phyloP scores from a whole-genome alignment of 257 asterid genomes.

The Fraxinus quadrangulata region DNA sequence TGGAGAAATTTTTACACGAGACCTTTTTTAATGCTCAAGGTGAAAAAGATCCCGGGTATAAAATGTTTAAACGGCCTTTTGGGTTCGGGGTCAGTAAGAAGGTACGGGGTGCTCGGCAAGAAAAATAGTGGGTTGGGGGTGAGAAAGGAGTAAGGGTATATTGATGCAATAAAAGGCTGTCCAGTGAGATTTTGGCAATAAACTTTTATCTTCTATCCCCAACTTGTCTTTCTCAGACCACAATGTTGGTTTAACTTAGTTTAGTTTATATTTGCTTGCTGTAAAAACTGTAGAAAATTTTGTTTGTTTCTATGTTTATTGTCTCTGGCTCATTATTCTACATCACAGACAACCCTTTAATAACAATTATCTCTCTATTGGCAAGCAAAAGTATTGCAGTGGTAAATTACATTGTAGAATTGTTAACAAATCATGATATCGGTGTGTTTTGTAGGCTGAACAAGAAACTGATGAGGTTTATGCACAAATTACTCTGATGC shows the following conservation, averaged over 20 bases:
- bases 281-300: not conserved
- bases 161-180: not conserved
- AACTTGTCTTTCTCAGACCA: not conserved
- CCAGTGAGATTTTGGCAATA: not conserved
- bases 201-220: not conserved
- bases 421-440: not conserved
- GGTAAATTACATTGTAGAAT: not conserved
- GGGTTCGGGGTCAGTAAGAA: too few relatives aligned
- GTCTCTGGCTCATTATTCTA: not conserved
- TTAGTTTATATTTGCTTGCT: not conserved
- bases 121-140: too few relatives aligned
- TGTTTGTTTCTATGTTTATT: not conserved
- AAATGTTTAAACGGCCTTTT: not conserved
- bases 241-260: not conserved
- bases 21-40: too few relatives aligned
- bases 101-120: too few relatives aligned
- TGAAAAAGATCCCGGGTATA: not conserved
- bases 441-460: slow-evolving; percentile 41
- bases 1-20: not conserved
- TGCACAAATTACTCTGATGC: slow-evolving; percentile 51
- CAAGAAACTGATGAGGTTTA: slow-evolving; percentile 57
- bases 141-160: not conserved
- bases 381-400: not conserved
- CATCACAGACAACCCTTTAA: not conserved
- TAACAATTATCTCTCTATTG: not conserved